Base-by-base conservation (phyloP, 1,139 yeast genomes). In the Lodderomyces theae region DNA sequence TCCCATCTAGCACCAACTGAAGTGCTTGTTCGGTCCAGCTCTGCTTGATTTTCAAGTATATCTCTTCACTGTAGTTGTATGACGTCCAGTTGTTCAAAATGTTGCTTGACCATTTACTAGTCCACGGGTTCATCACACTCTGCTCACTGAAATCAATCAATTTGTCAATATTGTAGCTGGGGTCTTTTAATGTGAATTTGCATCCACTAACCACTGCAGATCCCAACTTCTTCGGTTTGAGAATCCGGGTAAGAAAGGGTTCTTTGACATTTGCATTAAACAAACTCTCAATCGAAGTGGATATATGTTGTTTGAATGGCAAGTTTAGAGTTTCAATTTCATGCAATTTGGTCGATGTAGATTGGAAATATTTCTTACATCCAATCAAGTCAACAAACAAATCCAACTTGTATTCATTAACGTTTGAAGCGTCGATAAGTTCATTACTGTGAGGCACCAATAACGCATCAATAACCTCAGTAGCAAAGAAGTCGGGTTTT, bases 361-460 rank as follows among this genome's bases (percentile, higher is more conserved):
- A 54, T 42, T 70, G 74, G 45, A 72, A 65, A 50, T 52, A 61
- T 46, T 61, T 61, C 48, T 63, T 66, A 44, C 70, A 56, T 15
- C 77, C 77, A 23, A 66, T 55, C 16, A 72, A 63, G 50, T 72
- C 77, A 21, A 72, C 54, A 34, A 72, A 58, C 26, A 63, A 48
- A 48, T 72, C 77, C 37, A 69, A 52, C 42, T 65, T 66, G 47
- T 59, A 63, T 22, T 57, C 49, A 38, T 58, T 47, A 28, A 66
- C 41, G 42, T 62, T 65, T 15, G 32, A 31, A 10, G 43, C 39
- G 34, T 49, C 49, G 4, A 69, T 54, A 17, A 50, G 44, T 34
- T 53, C 53, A 34, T 54, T 52, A 38, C 51, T 46, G 38, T 53
- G 48, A 44, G 51, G 47, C 35, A 39, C 47, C 35, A 71, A 61